Conservation (phyloP, 108 stramenopile genomes). For the Craspedostauros australis region DNA sequence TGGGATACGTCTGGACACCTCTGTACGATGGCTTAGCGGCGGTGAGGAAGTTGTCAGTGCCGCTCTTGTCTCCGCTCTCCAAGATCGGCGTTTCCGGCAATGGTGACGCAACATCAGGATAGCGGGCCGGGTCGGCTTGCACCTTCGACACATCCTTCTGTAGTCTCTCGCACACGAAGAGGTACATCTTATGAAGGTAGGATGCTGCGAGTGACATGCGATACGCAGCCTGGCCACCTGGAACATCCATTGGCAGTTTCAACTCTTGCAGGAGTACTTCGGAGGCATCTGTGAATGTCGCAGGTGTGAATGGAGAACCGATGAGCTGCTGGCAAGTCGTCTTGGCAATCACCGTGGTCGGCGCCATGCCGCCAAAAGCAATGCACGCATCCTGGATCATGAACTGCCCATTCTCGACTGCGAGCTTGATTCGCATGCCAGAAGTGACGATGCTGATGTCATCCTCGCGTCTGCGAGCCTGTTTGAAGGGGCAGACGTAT, state of each 20-base stretch:
- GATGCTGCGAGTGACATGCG: conserved; percentile 81
- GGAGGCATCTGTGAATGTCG: conserved; percentile 56
- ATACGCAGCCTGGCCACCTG: conserved; percentile 91
- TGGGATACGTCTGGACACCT: conserved; percentile 78
- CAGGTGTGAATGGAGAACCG: conserved; percentile 47
- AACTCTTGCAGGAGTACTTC: conserved; percentile 68
- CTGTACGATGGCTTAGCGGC: conserved; percentile 64
- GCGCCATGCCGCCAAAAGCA: conserved; percentile 94
- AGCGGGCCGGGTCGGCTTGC: conserved; percentile 6
- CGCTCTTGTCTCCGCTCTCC: conserved; percentile 43
- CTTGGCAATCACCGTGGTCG: conserved; percentile 75
- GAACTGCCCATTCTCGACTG: conserved; percentile 29
- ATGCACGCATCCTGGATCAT: conserved; percentile 61
- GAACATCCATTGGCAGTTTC: conserved; percentile 68
- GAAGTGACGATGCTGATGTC: conserved; percentile 94
- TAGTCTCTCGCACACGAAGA: conserved; percentile 50
- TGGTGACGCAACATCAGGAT: conserved; percentile 15
- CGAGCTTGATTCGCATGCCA: conserved; percentile 75
- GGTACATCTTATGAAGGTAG: conserved; percentile 86
- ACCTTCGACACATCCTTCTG: conserved; percentile 37
- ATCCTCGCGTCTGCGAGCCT: conserved; percentile 90
- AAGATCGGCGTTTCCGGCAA: conserved; percentile 43
- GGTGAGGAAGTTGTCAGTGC: conserved; percentile 57
- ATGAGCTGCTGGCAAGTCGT: conserved; percentile 56
- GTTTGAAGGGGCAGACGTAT: conserved; percentile 89